Evolutionary conservation across 805 yeast species (phyloP), one percentile per base, ranked within the genome.

Genomic region (Yamadazyma takamatsuzukensis): DNA sequence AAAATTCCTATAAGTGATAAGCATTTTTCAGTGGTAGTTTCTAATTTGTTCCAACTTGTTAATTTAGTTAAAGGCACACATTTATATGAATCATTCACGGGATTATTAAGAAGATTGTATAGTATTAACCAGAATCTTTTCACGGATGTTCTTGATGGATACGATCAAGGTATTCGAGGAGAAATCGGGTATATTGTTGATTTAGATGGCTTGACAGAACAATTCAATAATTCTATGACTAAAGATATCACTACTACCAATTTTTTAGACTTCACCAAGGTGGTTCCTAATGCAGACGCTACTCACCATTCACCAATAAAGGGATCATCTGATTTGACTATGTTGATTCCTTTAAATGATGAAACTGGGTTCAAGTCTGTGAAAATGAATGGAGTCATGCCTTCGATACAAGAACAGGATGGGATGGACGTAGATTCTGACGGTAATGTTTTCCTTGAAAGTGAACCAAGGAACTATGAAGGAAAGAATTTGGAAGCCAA

Each of bases 391-490:
- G n/a, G n/a, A n/a, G n/a, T n/a, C n/a, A n/a, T n/a, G n/a, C 15
- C n/a, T 12, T 11, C 9, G 13, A 64, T 75, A 36, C 67, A 87
- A 29, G 54, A 70, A n/a, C n/a, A n/a, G 28, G 70, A 74, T 34
- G 72, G 72, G 38, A 72, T 89, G 33, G 89, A 82, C 42, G 42
- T 55, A 9, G 95, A 83, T 24, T 30, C 18, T 4, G 14, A 14
- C 8, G 26, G 26, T 19, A 19, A 19, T 19, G 11, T 19, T 19
- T 19, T 19, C 11, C 10, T 19, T 19, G 22, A 19, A 19, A 8
- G 10, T 8, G 11, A 19, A 21, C 23, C n/a, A n/a, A n/a, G n/a
- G n/a, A n/a, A n/a, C n/a, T n/a, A n/a, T n/a, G n/a, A n/a, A n/a
- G n/a, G n/a, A 48, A 59, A 7, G 47, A 72, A 14, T 69, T 59